Base-by-base conservation (phyloP, 495 filamentous ascomycete genomes). In the Astrocystis sublimbata region DNA sequence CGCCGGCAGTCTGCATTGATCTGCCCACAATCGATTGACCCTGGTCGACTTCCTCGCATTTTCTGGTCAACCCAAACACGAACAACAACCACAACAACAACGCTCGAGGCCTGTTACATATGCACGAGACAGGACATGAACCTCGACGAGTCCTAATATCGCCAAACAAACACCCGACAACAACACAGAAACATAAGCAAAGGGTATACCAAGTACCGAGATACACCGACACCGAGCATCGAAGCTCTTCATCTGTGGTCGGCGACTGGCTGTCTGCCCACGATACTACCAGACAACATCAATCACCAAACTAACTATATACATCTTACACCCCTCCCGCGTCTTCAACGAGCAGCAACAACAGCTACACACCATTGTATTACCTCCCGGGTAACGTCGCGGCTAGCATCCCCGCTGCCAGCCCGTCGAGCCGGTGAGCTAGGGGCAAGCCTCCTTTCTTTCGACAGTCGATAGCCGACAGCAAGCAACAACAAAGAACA, bases 21-120 rank as follows among this genome's bases (percentile, higher is more conserved):
- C 56, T 31, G 56, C 56, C 56, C 56, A 59, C 56, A 59, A 59
- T 59, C n/a, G n/a, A n/a, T n/a, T n/a, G n/a, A n/a, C n/a, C 56
- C 43, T 59, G 36, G 56, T 50, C 31, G 21, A 47, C 31, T 49
- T 10, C 31, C 54, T 57, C 40, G 28, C 54, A 57, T 56, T 54
- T 24, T 30, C n/a, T 24, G n/a, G n/a, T n/a, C n/a, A n/a, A n/a
- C n/a, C n/a, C n/a, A n/a, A n/a, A 49, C 9, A 49, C 24, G 26
- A 45, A 57, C 31, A 57, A 52, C n/a, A 3, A 33, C 33, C 30
- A 52, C 17, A 4, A 19, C 47, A 21, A n/a, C 30, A 12, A 7
- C 17, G 7, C 6, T 35, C 23, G 35, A 51, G 42, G 13, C 17
- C 6, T 2, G 19, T 21, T 21, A 46, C 19, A 47, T 23, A 45